Evolutionary conservation across 768 basidiomycete species (phyloP).

Genomic region (Pisolithus orientalis): DNA sequence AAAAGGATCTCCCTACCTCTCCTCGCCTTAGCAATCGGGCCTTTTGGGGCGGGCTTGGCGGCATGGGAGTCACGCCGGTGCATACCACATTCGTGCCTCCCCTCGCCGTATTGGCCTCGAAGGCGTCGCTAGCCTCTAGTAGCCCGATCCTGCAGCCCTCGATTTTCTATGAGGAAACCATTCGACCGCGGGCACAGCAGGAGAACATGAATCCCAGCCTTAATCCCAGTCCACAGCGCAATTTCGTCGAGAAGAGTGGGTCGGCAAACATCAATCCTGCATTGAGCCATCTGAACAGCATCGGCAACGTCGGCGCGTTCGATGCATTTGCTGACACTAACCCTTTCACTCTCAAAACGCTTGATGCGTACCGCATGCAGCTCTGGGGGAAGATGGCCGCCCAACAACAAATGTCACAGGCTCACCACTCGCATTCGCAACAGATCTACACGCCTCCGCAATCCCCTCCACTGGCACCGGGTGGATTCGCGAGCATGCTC

Average conservation of each 20-base stretch:
- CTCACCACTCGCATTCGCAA: constrained; percentile 30
- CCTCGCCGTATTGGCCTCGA: constrained; percentile 31
- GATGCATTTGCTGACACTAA: constrained; percentile 76
- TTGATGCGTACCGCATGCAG: constrained; percentile 88
- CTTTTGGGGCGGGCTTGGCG: constrained; percentile 82
- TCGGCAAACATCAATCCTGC: constrained; percentile 23
- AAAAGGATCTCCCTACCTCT: constrained; percentile 69
- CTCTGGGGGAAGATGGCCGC: constrained; percentile 88
- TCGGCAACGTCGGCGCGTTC: constrained; percentile 41
- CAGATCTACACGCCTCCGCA: constrained; percentile 12
- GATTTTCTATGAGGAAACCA: constrained; percentile 25
- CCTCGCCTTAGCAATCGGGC: constrained; percentile 43
- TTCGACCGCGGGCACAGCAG: constrained; percentile 16
- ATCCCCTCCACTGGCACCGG: constrained; percentile 22
- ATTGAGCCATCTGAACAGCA: constrained; percentile 24
- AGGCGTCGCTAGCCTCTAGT: constrained; percentile 13
- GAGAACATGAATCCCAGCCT: constrained; percentile 24
- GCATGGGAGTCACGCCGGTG: constrained; percentile 74
- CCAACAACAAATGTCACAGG: constrained; percentile 46
- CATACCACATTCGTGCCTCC: constrained; percentile 82
- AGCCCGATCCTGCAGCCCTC: constrained; percentile 25
- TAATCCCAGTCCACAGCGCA: constrained; percentile 10
- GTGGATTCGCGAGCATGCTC: constrained; percentile 37
- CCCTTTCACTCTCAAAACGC: constrained; percentile 80
- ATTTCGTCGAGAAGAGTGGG: constrained; percentile 26